These are phyloP conservation scores for Cantharellus cinnabarinus DNA, from an alignment of 768 basidiomycete species.

Conservation along the genomic window DNA sequence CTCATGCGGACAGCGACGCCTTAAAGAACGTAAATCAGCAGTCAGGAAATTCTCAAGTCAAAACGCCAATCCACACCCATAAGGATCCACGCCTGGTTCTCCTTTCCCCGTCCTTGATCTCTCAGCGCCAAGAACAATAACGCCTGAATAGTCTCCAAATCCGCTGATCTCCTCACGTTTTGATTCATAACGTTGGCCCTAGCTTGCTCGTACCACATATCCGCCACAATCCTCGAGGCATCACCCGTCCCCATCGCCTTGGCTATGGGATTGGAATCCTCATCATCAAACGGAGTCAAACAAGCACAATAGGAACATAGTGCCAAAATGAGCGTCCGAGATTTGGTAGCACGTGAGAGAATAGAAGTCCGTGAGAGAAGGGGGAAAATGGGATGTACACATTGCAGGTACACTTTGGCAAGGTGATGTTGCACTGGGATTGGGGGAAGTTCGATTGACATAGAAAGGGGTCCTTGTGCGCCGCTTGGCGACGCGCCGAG, in stretches of 20 bases:
- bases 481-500: no score
- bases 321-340: background rate
- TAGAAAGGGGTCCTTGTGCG: background rate
- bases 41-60: background rate
- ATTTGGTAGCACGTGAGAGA: background rate
- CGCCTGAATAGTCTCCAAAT: background rate
- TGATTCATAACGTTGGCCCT: background rate
- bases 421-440: background rate
- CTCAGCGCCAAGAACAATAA: background rate
- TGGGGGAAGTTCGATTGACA: background rate
- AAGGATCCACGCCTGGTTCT: background rate
- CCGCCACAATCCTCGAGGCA: background rate
- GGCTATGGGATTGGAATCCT: background rate
- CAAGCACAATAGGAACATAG: background rate
- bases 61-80: background rate
- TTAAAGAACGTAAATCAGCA: background rate
- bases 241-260: background rate
- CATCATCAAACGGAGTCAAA: background rate
- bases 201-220: conserved; percentile 1
- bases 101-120: background rate
- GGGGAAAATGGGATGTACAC: background rate
- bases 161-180: background rate
- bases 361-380: background rate
- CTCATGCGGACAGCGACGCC: background rate
- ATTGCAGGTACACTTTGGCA: background rate